Base-by-base conservation (phyloP, 2,329 filamentous ascomycete genomes). In the Pseudocercospora crystallina region DNA sequence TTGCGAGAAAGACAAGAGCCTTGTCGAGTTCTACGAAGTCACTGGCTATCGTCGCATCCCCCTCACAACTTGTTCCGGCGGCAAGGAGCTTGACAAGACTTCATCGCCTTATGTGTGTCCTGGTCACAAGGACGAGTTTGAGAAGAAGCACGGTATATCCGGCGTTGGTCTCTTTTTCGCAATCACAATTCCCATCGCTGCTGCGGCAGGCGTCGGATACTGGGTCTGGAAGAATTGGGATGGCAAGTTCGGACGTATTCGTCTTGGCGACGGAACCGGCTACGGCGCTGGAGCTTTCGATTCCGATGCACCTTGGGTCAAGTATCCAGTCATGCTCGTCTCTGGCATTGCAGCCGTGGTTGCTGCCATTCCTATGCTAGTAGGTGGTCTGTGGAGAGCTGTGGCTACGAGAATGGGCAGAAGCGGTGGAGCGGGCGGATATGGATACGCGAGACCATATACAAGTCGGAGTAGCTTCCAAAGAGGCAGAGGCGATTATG, bases 11-110 rank as follows among this genome's bases (percentile, higher is more conserved):
- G 75, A 96, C 62, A 82, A 87, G 1, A 82, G 87, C 26, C 79
- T 75, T n/a, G 72, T 82, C 29, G 85, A 94, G 64, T 99, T 87
- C 75, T 94, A 83, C 74, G 84, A 90, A 57, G 84, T 88, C 5
- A 94, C 89, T 0, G 90, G 90, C 40, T 97, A 95, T 75, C 87
- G 94, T 44, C 85, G 86, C 50, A 89, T 99, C 50, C 92, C 91
- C 0, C 80, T 96, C 42, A 90, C 90, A 0, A 97, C 91, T 0
- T 99, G 95, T 69, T 59, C 79, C 37, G 89, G 85, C 32, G 94
- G 92, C 36, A 72, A 72, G 4, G 85, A 92, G 63, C 76, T 88
- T 41, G 90, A 96, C 68, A 85, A 85, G 69, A 80, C 77, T 11
- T 76, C 80, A 30, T 70, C 75, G 8, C 71, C 82, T 1, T 76